A percentile compares a stretch with the other conserved stretches of the same genome.
Conservation (phyloP, 2,329 filamentous ascomycete species). For the Diplodia seriata region DNA sequence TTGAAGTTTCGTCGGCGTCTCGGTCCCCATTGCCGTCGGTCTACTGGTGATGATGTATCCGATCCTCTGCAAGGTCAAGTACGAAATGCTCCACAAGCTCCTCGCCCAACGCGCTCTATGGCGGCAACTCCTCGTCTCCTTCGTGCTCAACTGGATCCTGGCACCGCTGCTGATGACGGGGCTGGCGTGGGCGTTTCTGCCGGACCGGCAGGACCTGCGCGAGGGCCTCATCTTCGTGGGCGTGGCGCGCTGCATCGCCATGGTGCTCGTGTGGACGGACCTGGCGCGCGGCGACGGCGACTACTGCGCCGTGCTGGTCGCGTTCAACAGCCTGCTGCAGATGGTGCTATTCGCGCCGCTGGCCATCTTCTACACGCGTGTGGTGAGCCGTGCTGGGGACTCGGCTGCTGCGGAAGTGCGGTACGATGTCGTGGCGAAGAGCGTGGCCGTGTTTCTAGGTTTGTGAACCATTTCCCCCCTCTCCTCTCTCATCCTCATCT, state of each 20-base stretch:
- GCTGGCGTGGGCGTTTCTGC: constrained; percentile 67
- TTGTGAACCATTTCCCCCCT: no score
- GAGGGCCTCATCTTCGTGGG: constrained; percentile 82
- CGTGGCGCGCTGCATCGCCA: constrained; percentile 84
- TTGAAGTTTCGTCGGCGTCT: constrained; percentile 63
- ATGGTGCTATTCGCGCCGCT: constrained; percentile 57
- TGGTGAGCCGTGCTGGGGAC: constrained; percentile 60
- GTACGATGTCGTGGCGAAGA: constrained; percentile 76
- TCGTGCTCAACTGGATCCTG: constrained; percentile 82
- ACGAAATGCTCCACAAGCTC: constrained; percentile 73
- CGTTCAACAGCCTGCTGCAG: constrained; percentile 57
- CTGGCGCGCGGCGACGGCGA: constrained; percentile 78
- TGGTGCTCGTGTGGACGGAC: constrained; percentile 84
- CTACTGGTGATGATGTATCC: constrained; percentile 94
- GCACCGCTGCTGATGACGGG: constrained; percentile 81
- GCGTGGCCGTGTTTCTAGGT: constrained; percentile 75
- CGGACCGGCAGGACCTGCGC: constrained; percentile 54
- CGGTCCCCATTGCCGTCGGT: constrained; percentile 73
- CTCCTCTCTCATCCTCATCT: no score
- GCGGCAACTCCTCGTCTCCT: constrained; percentile 79
- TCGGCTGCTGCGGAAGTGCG: constrained; percentile 51
- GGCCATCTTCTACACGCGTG: constrained; percentile 63
- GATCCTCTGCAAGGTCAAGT: constrained; percentile 85
- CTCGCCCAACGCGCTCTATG: constrained; percentile 69
- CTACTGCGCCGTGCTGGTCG: constrained; percentile 73